phyloP scores from a whole-genome alignment of 257 asterid species.

The Lycium barbarum region DNA sequence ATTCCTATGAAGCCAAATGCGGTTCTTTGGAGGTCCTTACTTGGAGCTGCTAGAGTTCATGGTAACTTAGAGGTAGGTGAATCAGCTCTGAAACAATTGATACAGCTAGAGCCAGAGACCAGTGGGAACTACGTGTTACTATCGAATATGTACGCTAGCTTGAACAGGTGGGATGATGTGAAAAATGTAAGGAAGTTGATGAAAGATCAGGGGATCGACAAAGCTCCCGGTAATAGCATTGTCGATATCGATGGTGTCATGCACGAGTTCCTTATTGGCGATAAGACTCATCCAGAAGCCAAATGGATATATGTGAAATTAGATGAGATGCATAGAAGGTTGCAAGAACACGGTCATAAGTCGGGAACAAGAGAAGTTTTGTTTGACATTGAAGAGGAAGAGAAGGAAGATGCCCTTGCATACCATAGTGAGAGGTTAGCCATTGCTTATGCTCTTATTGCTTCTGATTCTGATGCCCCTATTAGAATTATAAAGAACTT shows the following conservation, averaged over 20 bases:
- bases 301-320: constrained; percentile 37
- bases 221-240: constrained; percentile 44
- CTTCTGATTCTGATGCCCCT: constrained; percentile 41
- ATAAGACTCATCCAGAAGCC: constrained; percentile 42
- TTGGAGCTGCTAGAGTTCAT: constrained; percentile 60
- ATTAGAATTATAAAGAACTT: constrained; percentile 57
- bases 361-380: constrained; percentile 48
- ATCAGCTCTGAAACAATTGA: constrained; percentile 47
- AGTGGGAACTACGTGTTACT: constrained; percentile 55
- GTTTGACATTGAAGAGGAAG: constrained; percentile 59
- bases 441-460: constrained; percentile 56
- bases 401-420: constrained; percentile 52
- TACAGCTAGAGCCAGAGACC: constrained; percentile 55
- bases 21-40: constrained; percentile 61
- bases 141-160: constrained; percentile 61
- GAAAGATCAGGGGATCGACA: constrained; percentile 55
- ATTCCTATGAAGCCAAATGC: constrained; percentile 58
- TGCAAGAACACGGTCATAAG: constrained; percentile 40
- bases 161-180: constrained; percentile 58
- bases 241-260: constrained; percentile 42
- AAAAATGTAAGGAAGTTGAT: constrained; percentile 46
- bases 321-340: constrained; percentile 43
- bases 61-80: constrained; percentile 55
- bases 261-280: constrained; percentile 59
- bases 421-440: constrained; percentile 74